Evolutionary conservation across 768 basidiomycete species (phyloP), one percentile per base, ranked within the genome.

Genomic region (Russula compacta): DNA sequence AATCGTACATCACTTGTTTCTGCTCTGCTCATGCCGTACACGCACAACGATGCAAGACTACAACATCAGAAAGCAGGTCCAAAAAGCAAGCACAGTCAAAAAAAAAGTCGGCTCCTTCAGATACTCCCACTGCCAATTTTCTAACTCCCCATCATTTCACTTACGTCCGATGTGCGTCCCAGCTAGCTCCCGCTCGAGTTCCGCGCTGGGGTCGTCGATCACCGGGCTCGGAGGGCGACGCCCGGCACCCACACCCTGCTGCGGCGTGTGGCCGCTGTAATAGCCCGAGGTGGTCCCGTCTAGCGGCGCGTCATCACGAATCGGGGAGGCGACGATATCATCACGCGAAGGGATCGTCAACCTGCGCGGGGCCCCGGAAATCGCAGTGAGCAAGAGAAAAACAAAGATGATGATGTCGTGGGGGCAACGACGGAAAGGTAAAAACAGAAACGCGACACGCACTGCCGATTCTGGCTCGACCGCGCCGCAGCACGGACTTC

Each of bases 171-270:
- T 68, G 68, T 86, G 86, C 38, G 87, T 83, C 55, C 83, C 81
- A 11, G 87, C 87, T n/a, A 94, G 79, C 71, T 95, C 92, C 47
- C 85, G 83, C 70, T 95, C 92, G 12, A 95, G 81, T 67, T 88
- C 88, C 58, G 84, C 86, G 61, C 87, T 89, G 7, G 92, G 92
- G 68, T 93, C 85, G 65, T 94, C 92, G 77, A 90, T 82, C 63
- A 89, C 77, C 0, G 88, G 89, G 67, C 79, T 85, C n/a, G 80
- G 74, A 3, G 83, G 77, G 53, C 81, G 79, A 55, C 72, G 71
- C 15, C 69, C 70, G 19, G 17, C n/a, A 47, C 72, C 71, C 10
- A 67, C 69, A 9, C 46, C 6, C 35, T 51, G 58, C 40, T 53
- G 62, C 35, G 63, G 65, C 19, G 64, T 66, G 53, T 72, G 71